Evolutionary conservation across 2,329 filamentous ascomycete genomes (phyloP).

Genomic region (Cadophora sp.): DNA sequence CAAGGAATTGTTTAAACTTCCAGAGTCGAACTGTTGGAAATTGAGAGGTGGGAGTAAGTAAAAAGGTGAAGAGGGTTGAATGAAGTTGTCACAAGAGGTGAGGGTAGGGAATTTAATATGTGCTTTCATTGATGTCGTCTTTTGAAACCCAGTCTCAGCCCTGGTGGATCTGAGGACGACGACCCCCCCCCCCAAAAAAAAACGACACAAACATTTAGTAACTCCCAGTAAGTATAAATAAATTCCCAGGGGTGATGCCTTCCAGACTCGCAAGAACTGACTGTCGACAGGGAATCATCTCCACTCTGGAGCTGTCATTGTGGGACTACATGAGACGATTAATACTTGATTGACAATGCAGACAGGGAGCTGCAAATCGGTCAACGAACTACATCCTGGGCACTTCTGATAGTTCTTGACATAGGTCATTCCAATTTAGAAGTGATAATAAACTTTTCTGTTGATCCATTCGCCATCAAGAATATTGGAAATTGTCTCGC

Average conservation of each 20-base stretch:
- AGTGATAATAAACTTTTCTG: too few species aligned
- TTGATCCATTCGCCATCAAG: too few species aligned
- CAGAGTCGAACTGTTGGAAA: neutral
- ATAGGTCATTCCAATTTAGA: neutral
- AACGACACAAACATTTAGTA: neutral
- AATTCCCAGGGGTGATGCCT: neutral
- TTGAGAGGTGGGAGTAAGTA: too few species aligned
- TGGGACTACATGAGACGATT: neutral
- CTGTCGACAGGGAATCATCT: neutral
- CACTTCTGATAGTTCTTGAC: neutral
- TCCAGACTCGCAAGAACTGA: neutral
- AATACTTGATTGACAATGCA: constrained; percentile 2
- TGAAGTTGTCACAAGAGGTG: too few species aligned
- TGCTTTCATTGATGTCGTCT: neutral
- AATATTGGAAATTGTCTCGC: too few species aligned
- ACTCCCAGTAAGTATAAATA: neutral
- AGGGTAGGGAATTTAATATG: too few species aligned
- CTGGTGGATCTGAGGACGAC: neutral
- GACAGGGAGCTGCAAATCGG: neutral
- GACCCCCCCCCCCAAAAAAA: neutral
- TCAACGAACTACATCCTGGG: neutral
- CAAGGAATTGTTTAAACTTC: neutral
- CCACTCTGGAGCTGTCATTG: neutral
- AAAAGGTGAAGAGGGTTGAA: too few species aligned
- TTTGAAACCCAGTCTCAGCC: too few species aligned